phyloP scores from a whole-genome alignment of 441 rosid species.

The Erodium texanum region DNA sequence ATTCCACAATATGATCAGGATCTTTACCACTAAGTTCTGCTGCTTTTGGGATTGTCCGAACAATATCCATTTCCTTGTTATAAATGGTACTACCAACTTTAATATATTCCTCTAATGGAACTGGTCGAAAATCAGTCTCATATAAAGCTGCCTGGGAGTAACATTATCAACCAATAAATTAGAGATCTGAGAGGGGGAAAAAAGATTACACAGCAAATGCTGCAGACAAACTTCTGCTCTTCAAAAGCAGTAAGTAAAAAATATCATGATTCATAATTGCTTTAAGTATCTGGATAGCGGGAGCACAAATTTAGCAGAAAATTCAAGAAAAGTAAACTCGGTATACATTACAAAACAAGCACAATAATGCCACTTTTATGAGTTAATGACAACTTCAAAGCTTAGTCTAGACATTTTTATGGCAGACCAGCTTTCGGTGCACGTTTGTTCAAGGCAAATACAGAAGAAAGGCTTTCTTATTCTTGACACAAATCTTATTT shows the following conservation, averaged over 20 bases:
- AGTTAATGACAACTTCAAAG: too few relatives aligned
- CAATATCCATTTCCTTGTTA: slow-evolving; percentile 67
- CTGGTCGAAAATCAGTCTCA: slow-evolving; percentile 92
- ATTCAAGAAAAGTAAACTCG: neutral
- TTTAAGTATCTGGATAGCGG: neutral
- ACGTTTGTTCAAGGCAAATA: too few relatives aligned
- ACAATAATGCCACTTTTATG: too few relatives aligned
- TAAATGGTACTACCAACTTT: slow-evolving; percentile 85
- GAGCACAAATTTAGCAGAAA: neutral
- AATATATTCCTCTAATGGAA: slow-evolving; percentile 85
- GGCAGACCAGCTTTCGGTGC: too few relatives aligned
- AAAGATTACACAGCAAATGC: neutral
- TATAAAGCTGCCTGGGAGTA: slow-evolving; percentile 79
- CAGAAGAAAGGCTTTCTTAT: too few relatives aligned
- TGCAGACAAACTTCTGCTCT: neutral
- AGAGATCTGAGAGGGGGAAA: neutral
- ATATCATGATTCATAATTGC: neutral
- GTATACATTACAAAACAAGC: neutral
- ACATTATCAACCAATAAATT: slow-evolving; percentile 1
- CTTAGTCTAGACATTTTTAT: too few relatives aligned
- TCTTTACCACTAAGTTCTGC: slow-evolving; percentile 84
- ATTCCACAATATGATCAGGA: slow-evolving; percentile 89
- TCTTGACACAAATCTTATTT: too few relatives aligned
- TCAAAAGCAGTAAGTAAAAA: neutral
- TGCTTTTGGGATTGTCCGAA: slow-evolving; percentile 64